Percentiles rank a stretch among this genome's conserved stretches.
These are phyloP conservation scores for Lophium mytilinum DNA, from an alignment of 495 filamentous ascomycete genomes.

Conservation along the genomic window DNA sequence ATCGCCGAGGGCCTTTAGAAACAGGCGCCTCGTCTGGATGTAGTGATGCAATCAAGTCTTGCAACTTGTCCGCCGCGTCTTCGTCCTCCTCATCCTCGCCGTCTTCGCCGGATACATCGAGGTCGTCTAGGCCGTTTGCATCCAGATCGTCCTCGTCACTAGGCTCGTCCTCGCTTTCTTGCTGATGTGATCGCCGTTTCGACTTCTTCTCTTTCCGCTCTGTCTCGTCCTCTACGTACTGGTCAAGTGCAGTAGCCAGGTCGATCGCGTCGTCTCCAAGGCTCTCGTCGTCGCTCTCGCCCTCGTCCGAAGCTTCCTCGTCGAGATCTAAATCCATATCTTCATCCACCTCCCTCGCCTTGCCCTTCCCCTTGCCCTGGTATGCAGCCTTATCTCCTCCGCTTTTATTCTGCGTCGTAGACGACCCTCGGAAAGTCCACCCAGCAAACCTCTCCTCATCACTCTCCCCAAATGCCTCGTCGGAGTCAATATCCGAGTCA, in stretches of 20 bases:
- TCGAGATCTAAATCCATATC: constrained; percentile 50
- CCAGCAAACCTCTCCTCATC: constrained; percentile 42
- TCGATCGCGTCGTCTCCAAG: constrained; percentile 83
- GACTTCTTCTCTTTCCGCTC: constrained; percentile 34
- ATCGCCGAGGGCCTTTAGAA: constrained; percentile 23
- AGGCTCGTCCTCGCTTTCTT: constrained; percentile 32
- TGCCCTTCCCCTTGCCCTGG: constrained; percentile 25
- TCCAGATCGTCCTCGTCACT: constrained; percentile 43
- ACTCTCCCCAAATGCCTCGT: constrained; percentile 80
- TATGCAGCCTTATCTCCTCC: constrained; percentile 21
- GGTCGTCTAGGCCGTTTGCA: constrained; percentile 36
- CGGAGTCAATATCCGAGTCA: constrained; percentile 65
- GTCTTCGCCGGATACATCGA: constrained; percentile 53
- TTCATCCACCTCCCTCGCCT: constrained; percentile 14
- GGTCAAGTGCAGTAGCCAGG: constrained; percentile 72
- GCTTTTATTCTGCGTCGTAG: constrained; percentile 29
- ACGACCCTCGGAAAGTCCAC: constrained; percentile 30
- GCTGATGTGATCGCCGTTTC: constrained; percentile 20
- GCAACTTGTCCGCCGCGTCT: constrained; percentile 54
- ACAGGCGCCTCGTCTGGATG: constrained; percentile 31
- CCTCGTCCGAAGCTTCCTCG: constrained; percentile 38
- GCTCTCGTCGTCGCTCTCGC: constrained; percentile 52
- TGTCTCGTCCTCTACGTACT: constrained; percentile 40
- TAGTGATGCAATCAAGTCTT: constrained; percentile 64
- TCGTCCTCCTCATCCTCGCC: constrained; percentile 46